A percentile compares a stretch with the other conserved stretches of the same genome.
phyloP scores from a whole-genome alignment of 2,329 filamentous ascomycete genomes.

The Orbilia brochopaga region DNA sequence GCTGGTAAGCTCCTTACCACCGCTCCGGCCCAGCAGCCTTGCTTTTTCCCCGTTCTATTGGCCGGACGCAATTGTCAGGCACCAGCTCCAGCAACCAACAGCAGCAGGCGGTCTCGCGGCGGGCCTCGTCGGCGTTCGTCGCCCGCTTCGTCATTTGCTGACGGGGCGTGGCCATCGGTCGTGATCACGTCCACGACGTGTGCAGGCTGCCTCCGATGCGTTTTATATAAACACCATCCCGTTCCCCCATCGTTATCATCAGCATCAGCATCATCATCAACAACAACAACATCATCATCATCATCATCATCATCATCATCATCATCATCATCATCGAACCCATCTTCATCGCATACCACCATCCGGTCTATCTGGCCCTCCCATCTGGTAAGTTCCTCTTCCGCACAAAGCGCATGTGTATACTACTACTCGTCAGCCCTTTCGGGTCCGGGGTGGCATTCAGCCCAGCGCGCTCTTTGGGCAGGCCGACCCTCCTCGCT shows the following conservation, averaged over 20 bases:
- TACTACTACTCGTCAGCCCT: background rate
- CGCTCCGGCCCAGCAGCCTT: background rate
- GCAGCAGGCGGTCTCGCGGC: background rate
- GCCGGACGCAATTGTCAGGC: no score
- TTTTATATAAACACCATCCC: background rate
- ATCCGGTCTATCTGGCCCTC: background rate
- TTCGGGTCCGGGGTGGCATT: background rate
- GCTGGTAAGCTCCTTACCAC: background rate
- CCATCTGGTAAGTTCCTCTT: background rate
- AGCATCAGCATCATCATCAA: background rate
- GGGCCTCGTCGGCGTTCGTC: background rate
- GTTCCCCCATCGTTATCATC: background rate
- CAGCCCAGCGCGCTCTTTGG: slow-evolving; percentile 1
- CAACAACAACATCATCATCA: background rate
- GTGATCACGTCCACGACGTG: background rate
- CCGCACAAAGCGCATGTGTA: background rate
- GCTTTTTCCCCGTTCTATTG: background rate
- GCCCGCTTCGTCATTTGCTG: background rate
- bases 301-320: background rate
- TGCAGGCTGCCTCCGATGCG: background rate
- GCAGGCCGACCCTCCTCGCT: background rate
- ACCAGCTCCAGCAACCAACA: background rate
- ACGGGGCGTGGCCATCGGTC: background rate
- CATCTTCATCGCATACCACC: background rate
- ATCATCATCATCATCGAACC: background rate